These are phyloP conservation scores for Suillus cothurnatus DNA, from an alignment of 768 basidiomycete genomes.

Conservation along the genomic window DNA sequence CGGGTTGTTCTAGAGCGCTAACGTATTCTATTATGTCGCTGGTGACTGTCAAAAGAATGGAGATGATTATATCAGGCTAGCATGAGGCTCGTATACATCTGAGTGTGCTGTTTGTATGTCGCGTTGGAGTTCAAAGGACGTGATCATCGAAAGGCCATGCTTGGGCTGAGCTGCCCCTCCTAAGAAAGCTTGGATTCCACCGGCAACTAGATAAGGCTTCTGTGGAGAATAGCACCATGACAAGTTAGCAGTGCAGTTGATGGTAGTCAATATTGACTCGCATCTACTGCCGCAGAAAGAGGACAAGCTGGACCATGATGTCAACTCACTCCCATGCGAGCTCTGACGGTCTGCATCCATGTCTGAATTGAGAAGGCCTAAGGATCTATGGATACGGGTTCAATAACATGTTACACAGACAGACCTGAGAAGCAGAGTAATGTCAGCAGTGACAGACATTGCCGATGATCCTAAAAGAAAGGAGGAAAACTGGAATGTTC, in stretches of 20 bases:
- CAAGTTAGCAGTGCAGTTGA: not conserved
- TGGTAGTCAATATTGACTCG: not conserved
- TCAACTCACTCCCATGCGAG: not conserved
- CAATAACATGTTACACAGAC: constrained; percentile 22
- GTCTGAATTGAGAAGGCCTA: constrained; percentile 23
- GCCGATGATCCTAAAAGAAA: not conserved
- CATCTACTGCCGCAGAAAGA: not conserved
- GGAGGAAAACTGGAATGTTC: not conserved
- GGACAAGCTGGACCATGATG: not conserved
- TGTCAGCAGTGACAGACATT: not conserved
- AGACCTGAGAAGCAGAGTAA: not conserved
- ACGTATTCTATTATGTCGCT: not conserved
- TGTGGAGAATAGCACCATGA: not conserved
- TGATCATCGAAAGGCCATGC: not conserved
- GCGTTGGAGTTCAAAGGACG: not conserved
- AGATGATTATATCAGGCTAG: not conserved
- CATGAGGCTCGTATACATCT: not conserved
- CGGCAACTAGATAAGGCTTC: not conserved
- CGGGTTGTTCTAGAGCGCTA: not conserved
- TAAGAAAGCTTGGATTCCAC: not conserved
- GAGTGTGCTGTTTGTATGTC: not conserved
- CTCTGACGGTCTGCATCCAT: not conserved
- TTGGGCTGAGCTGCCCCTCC: not conserved
- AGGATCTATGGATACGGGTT: constrained; percentile 42
- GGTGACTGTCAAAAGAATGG: not conserved